Evolutionary conservation across 1,284 basidiomycete species (phyloP), one percentile per base, ranked within the genome.

Genomic region (Leccinum variabile): DNA sequence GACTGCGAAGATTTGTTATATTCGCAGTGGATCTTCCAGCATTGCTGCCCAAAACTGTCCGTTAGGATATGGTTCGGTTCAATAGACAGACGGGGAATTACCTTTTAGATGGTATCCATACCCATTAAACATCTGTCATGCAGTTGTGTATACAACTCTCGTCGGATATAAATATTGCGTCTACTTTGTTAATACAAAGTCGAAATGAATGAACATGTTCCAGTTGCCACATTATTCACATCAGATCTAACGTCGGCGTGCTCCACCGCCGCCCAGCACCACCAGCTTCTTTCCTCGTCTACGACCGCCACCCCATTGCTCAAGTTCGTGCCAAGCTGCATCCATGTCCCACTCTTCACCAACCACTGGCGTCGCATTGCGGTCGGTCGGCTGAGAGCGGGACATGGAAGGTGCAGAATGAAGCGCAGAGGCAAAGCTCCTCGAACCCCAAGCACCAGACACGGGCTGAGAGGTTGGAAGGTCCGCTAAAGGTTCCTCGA

Each of bases 291-390:
- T 85, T 65, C 81, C 81, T 66, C 83, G 81, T 76, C 85, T 88
- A 82, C 84, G 87, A 37, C 79, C 77, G 33, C 73, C 77, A 25
- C 74, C 70, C 30, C 80, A 77, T 66, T 84, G 82, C 77, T 93
- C 90, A 44, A 94, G 80, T 67, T 93, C 91, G 71, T 91, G 86
- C 89, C 91, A 95, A 18, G 89, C 89, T 55, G 81, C 82, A 68
- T 93, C 92, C 46, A 93, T 77, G 71, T 93, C 90, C 87, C 86
- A 90, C 65, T 89, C 90, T 63, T 90, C 86, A 58, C 80, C 80
- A 49, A 71, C 73, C 55, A 79, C 79, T 59, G 67, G 74, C 58
- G 74, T 76, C 60, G 64, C 63, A 35, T 64, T 68, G 54, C 65
- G 72, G 33, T 68, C 64, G 4, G n/a, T 52, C 14, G 63, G 61